A percentile compares a stretch with the other conserved stretches of the same genome.
Conservation (phyloP, 805 yeast species). For the Candida maesae region DNA sequence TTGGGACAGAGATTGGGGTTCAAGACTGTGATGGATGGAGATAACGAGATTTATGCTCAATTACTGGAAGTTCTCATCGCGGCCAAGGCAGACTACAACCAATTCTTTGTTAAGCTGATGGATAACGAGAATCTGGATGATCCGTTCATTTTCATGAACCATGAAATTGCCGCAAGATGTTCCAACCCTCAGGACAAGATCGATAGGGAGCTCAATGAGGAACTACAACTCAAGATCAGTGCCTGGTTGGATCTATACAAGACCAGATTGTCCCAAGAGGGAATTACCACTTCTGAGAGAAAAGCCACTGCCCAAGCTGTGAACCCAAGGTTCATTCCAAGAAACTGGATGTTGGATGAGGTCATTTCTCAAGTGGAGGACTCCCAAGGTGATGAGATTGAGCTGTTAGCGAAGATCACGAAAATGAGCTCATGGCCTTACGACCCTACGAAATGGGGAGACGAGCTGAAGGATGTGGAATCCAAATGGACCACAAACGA, state of each 20-base stretch:
- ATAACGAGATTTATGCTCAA: constrained; percentile 29
- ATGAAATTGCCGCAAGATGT: constrained; percentile 18
- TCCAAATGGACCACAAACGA: constrained; percentile 50
- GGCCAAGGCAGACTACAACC: constrained; percentile 73
- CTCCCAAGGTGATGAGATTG: constrained; percentile 44
- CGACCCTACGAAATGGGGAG: constrained; percentile 64
- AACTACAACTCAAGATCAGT: constrained; percentile 37
- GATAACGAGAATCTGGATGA: constrained; percentile 44
- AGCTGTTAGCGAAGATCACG: constrained; percentile 55
- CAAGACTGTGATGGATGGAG: constrained; percentile 35
- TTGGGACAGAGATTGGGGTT: constrained; percentile 73
- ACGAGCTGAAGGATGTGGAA: constrained; percentile 55
- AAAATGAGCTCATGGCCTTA: constrained; percentile 77
- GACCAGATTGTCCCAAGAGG: constrained; percentile 37
- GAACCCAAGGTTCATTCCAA: constrained; percentile 81
- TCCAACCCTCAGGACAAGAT: constrained; percentile 28
- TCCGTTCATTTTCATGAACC: constrained; percentile 29
- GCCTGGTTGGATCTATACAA: constrained; percentile 53
- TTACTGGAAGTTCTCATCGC: constrained; percentile 56
- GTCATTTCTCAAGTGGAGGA: constrained; percentile 61
- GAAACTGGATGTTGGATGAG: constrained; percentile 83
- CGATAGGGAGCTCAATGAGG: constrained; percentile 35
- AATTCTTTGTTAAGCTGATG: constrained; percentile 68
- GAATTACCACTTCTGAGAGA: constrained; percentile 39
- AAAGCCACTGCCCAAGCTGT: constrained; percentile 36